phyloP scores from a whole-genome alignment of 306 rosid genomes.

The Begonia loranthoides region DNA sequence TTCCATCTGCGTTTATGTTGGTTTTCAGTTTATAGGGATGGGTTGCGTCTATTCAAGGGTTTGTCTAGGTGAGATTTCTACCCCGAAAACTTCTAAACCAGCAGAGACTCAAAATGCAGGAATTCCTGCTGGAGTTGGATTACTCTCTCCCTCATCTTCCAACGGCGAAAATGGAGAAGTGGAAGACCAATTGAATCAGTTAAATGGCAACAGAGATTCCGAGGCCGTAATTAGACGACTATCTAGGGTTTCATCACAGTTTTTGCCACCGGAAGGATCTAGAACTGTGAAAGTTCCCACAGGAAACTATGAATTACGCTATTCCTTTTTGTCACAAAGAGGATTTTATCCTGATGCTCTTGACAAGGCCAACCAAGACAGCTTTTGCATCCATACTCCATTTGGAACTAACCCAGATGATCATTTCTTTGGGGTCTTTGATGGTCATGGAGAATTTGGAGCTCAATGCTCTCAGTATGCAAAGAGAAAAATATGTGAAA shows the following conservation, averaged over 20 bases:
- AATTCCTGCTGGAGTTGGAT: constrained; percentile 5
- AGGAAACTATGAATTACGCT: constrained; percentile 41
- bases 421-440: constrained; percentile 85
- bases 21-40: constrained; percentile 26
- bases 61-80: constrained; percentile 56
- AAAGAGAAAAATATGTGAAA: constrained; percentile 75
- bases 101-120: constrained; percentile 29
- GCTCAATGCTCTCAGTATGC: constrained; percentile 84
- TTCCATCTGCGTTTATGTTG: constrained; percentile 18
- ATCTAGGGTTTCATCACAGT: constrained; percentile 87
- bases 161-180: constrained; percentile 27
- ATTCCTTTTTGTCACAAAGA: constrained; percentile 73
- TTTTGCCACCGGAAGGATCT: constrained; percentile 84
- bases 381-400: constrained; percentile 88
- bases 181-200: constrained; percentile 35
- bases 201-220: constrained; percentile 37
- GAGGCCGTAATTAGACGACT: constrained; percentile 70
- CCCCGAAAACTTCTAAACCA: constrained; percentile 26
- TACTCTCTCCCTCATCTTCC: constrained; percentile 33
- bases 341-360: constrained; percentile 97
- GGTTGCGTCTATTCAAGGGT: constrained; percentile 87
- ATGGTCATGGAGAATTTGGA: constrained; percentile 92
- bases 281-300: constrained; percentile 49
- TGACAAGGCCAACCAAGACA: constrained; percentile 93
- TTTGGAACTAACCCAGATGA: constrained; percentile 62